These are phyloP conservation scores for Pseudophaeomoniella oleicola DNA, from an alignment of 2,329 filamentous ascomycete genomes.

Conservation along the genomic window DNA sequence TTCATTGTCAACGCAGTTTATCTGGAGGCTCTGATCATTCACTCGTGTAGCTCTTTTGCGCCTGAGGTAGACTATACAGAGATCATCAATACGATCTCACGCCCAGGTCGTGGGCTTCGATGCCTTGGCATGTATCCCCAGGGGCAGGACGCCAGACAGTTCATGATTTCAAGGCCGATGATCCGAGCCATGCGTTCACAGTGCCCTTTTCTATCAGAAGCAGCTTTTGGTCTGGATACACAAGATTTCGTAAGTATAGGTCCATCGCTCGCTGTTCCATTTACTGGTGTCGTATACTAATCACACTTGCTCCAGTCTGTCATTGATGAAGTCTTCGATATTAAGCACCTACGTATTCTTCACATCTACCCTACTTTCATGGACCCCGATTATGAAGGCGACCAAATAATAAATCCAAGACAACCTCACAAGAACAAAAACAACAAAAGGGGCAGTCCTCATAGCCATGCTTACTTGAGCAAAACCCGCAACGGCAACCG, in stretches of 20 bases:
- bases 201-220: not conserved
- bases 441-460: no score
- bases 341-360: not conserved
- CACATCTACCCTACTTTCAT: not conserved
- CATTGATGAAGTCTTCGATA: not conserved
- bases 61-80: not conserved
- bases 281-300: no score
- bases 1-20: not conserved
- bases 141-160: not conserved
- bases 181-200: not conserved
- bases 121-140: not conserved
- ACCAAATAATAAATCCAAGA: not conserved
- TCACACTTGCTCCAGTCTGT: not conserved
- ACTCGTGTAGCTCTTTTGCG: not conserved
- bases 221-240: not conserved
- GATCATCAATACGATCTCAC: not conserved
- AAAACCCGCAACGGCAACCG: no score
- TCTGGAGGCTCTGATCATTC: not conserved
- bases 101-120: not conserved
- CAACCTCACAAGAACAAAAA: no score
- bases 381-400: not conserved
- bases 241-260: not conserved
- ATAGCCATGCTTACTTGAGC: no score
- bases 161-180: not conserved
- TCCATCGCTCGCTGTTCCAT: no score